phyloP scores from a whole-genome alignment of 2,329 filamentous ascomycete genomes.

The Exophiala phaeomuriformis region DNA sequence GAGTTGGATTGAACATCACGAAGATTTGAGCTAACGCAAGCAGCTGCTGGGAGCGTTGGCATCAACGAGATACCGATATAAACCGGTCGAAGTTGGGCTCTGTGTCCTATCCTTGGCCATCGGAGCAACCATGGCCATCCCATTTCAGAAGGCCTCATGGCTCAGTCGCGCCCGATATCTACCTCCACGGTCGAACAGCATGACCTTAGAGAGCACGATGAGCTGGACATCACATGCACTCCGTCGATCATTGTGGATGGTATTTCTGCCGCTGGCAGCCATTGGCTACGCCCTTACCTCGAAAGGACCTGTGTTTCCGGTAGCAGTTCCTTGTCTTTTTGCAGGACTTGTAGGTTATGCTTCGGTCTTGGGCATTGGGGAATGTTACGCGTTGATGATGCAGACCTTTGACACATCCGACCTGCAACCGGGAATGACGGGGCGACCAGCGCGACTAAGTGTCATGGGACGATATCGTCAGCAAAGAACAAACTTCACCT shows the following conservation, averaged over 20 bases:
- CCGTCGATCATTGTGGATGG: slow-evolving; percentile 60
- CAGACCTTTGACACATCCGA: slow-evolving; percentile 76
- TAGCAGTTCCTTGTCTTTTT: slow-evolving; percentile 59
- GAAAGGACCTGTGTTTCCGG: slow-evolving; percentile 53
- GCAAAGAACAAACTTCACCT: slow-evolving; percentile 63
- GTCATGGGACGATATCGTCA: slow-evolving; percentile 39
- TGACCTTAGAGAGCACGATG: slow-evolving; percentile 57
- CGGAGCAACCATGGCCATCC: slow-evolving; percentile 62
- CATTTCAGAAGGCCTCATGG: slow-evolving; percentile 63
- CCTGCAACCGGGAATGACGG: slow-evolving; percentile 63
- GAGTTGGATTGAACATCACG: slow-evolving; percentile 26
- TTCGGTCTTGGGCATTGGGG: slow-evolving; percentile 61
- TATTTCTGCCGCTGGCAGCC: slow-evolving; percentile 59
- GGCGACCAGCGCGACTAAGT: slow-evolving; percentile 38
- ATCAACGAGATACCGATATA: slow-evolving; percentile 59
- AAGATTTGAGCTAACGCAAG: slow-evolving; percentile 1
- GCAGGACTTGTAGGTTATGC: slow-evolving; percentile 62
- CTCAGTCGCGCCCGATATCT: slow-evolving; percentile 59
- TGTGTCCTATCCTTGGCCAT: slow-evolving; percentile 60
- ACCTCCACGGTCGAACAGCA: slow-evolving; percentile 56
- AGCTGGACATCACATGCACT: slow-evolving; percentile 66
- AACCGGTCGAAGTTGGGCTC: slow-evolving; percentile 58
- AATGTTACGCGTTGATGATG: slow-evolving; percentile 56
- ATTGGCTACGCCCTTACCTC: slow-evolving; percentile 62
- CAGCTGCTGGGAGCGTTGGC: slow-evolving; percentile 62